Evolutionary conservation across 495 filamentous ascomycete genomes (phyloP).

Genomic region (Acidiella bohemica): DNA sequence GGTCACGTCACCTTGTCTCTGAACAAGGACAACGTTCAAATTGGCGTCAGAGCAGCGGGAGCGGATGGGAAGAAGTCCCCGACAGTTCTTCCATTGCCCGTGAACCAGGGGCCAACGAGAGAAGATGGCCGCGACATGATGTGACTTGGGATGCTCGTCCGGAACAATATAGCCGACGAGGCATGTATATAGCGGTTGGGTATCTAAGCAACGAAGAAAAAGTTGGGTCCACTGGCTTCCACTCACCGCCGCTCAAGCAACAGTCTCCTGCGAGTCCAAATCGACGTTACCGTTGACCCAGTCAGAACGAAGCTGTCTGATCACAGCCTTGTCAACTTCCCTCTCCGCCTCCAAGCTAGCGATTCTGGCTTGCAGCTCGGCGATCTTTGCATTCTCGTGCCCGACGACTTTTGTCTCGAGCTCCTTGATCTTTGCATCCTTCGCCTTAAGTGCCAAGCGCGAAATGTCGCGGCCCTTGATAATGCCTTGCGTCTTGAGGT

Average conservation of each 20-base stretch:
- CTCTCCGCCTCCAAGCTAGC: constrained; percentile 38
- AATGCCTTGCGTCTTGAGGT: constrained; percentile 43
- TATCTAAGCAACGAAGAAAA: too few species aligned
- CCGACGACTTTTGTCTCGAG: constrained; percentile 33
- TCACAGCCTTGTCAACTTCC: constrained; percentile 24
- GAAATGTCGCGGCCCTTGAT: constrained; percentile 49
- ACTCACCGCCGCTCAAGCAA: too few species aligned
- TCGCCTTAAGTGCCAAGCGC: constrained; percentile 44
- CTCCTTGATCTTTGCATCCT: constrained; percentile 44
- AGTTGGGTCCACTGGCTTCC: too few species aligned
- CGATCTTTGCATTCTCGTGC: constrained; percentile 6
- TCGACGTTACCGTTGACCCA: background rate
- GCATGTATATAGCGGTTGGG: too few species aligned
- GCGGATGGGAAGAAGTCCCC: constrained; percentile 35
- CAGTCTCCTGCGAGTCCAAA: constrained; percentile 2
- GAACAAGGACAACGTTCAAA: constrained; percentile 36
- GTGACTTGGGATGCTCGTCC: too few species aligned
- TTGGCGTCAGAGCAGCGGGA: constrained; percentile 37
- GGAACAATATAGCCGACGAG: too few species aligned
- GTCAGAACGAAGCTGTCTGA: constrained; percentile 1
- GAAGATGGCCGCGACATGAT: too few species aligned
- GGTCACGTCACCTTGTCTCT: constrained; percentile 30
- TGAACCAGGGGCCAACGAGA: too few species aligned
- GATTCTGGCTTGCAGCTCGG: constrained; percentile 28
- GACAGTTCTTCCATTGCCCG: constrained; percentile 20